Evolutionary conservation across 2,329 filamentous ascomycete species (phyloP), one percentile per base, ranked within the genome.

Genomic region (Colletotrichum sidae): DNA sequence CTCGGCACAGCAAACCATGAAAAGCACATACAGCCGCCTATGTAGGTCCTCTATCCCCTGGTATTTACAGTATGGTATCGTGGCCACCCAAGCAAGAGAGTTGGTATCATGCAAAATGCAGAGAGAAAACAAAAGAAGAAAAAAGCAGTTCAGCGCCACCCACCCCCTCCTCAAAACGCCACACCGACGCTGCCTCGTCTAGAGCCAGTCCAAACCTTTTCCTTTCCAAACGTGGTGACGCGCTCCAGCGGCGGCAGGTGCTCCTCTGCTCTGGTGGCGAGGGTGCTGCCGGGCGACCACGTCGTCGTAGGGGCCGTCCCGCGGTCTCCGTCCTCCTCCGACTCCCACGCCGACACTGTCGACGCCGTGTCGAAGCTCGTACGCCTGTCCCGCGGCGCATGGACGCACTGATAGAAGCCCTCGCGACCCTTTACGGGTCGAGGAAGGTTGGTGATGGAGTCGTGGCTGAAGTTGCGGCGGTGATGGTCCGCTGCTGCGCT

Each of bases 371-470:
- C 81, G 56, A 80, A 74, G 70, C 84, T 86, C 37, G 74, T 74
- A 34, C 77, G 73, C 72, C 44, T 71, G 65, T 46, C 51, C 68
- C 58, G 72, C 53, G 78, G 71, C 60, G 75, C 76, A 38, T 79
- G 77, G 13, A 88, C 77, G 58, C 83, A 85, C 72, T 88, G 84
- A 71, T 90, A 90, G 73, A 87, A 89, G 4, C 86, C 87, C 37
- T 88, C 84, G 9, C 74, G 76, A 33, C 75, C 78, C 46, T 78
- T 85, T 47, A 88, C 74, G 9, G 86, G 84, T 45, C 76, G 81
- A 2, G 86, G 86, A 5, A 75, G 75, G 69, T 88, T 89, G 51
- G 86, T 89, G 34, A 88, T 75, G 3, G 82, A 83, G 66, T 86
- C 82, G 37, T 83, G 70, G 61, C 80, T 81, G 55, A 81, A 73